Conservation (phyloP, 805 yeast genomes). For the fission yeast (Schizosaccharomyces pombe) region ASM294v3 CU329670.1:1248501-1249000, state of each 20-base stretch:
- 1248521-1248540: conserved; percentile 71
- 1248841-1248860: conserved; percentile 92
- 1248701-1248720: conserved; percentile 78
- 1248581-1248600: conserved; percentile 89
- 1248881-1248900: conserved; percentile 78
- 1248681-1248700: conserved; percentile 86
- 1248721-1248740: conserved; percentile 90
- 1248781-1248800: conserved; percentile 87
- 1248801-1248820: conserved; percentile 92
- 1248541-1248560: conserved; percentile 94
- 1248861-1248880: conserved; percentile 91
- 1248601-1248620: conserved; percentile 93
- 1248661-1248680: conserved; percentile 91
- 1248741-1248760: conserved; percentile 86
- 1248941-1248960: conserved; percentile 94
- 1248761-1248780: conserved; percentile 79
- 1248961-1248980: conserved; percentile 68
- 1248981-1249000: not conserved
- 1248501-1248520: conserved; percentile 82
- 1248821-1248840: conserved; percentile 75
- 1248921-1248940: conserved; percentile 91
- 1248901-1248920: conserved; percentile 83
- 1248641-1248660: conserved; percentile 85
- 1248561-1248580: conserved; percentile 89
- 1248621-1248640: conserved; percentile 86